Conservation (phyloP, 169 alveolate genomes). For the Hepatocystis sp. region DNA sequence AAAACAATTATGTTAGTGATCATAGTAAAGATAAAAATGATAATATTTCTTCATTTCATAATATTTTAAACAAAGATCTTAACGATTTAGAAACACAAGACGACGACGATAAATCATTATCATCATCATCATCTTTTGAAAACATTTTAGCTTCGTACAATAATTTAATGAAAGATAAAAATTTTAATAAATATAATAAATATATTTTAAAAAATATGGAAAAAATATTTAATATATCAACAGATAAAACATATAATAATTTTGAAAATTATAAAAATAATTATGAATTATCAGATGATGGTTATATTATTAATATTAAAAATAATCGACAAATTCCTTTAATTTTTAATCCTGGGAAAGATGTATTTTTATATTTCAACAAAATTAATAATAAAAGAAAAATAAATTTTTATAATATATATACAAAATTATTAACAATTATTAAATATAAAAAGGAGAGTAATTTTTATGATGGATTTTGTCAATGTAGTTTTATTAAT, state of each 20-base stretch:
- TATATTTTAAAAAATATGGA: slow-evolving; percentile 48
- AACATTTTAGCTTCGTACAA: slow-evolving; percentile 12
- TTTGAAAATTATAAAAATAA: slow-evolving; percentile 26
- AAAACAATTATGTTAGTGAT: neutral
- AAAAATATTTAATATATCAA: slow-evolving; percentile 7
- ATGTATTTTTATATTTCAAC: slow-evolving; percentile 21
- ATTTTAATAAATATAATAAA: slow-evolving; percentile 20
- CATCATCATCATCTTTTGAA: neutral
- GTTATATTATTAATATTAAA: slow-evolving; percentile 14
- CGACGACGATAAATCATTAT: neutral
- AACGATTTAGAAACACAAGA: neutral
- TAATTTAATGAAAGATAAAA: slow-evolving; percentile 3
- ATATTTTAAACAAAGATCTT: too few species aligned
- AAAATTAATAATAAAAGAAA: slow-evolving; percentile 39
- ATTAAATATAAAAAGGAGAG: slow-evolving; percentile 19
- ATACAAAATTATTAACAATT: slow-evolving; percentile 26
- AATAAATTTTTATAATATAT: slow-evolving; percentile 40
- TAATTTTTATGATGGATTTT: slow-evolving; percentile 22
- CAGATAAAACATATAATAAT: slow-evolving; percentile 4
- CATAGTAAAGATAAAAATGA: neutral
- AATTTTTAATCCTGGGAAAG: slow-evolving; percentile 36
- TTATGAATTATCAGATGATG: slow-evolving; percentile 52
- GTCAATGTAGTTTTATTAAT: slow-evolving; percentile 11
- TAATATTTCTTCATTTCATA: too few species aligned
- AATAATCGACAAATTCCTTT: slow-evolving; percentile 15